A percentile compares a stretch with the other conserved stretches of the same genome.
Evolutionary conservation across 2,329 filamentous ascomycete species (phyloP).

Genomic region (Fusarium austroafricanum): DNA sequence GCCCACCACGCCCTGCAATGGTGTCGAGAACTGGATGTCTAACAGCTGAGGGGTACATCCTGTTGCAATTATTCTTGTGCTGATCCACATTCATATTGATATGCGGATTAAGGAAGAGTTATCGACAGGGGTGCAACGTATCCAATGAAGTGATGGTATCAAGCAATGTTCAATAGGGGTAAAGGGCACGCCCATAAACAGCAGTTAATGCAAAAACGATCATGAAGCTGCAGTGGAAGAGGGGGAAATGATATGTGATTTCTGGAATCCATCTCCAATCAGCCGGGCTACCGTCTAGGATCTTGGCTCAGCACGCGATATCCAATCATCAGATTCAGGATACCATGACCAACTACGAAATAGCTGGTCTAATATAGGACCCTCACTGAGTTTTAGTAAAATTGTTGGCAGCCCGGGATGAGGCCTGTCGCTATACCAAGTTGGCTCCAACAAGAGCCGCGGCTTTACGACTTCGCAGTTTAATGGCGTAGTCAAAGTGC

Average conservation of each 20-base stretch:
- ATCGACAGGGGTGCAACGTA: not conserved
- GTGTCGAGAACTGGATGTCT: no score
- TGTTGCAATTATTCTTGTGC: not conserved
- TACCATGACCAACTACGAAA: not conserved
- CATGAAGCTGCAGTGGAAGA: no score
- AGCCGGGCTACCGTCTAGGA: not conserved
- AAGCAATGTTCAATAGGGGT: no score
- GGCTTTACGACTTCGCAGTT: conserved; percentile 31
- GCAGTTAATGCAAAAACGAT: no score
- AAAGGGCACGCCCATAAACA: not conserved
- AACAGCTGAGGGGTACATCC: not conserved
- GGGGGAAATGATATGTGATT: no score
- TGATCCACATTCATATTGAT: no score
- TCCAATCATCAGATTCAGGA: not conserved
- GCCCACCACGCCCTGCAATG: no score
- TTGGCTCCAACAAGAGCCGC: conserved; percentile 24
- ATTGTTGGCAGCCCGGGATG: not conserved
- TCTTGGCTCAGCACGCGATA: not conserved
- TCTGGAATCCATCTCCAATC: no score
- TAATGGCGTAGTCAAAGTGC: conserved; percentile 48
- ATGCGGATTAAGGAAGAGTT: no score
- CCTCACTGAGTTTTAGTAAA: no score
- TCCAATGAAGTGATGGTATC: not conserved
- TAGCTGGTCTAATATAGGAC: not conserved
- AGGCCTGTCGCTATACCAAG: not conserved